Base-by-base conservation (phyloP, 495 filamentous ascomycete genomes). In the Schizothecium vesticola region DNA sequence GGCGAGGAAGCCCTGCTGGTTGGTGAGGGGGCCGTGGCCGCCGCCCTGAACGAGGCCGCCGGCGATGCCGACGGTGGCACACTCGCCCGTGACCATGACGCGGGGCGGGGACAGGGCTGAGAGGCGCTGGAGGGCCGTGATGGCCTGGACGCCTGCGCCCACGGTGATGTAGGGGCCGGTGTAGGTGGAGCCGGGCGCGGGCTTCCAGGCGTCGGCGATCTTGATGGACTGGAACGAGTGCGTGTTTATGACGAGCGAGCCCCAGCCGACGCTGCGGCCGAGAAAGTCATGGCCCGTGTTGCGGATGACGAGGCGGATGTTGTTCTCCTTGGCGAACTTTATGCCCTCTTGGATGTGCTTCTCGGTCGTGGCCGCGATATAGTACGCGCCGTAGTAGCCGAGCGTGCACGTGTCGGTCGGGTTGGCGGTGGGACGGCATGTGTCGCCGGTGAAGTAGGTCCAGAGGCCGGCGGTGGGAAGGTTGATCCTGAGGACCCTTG, bases 251-350 rank as follows among this genome's bases (percentile, higher is more conserved):
- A 83, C 80, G 28, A 91, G 75, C 0, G 86, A 78, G 29, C 87
- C 86, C 65, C 82, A 83, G 65, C 87, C 88, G 13, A 83, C 83
- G 7, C 84, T 86, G 61, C 85, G 84, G 63, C 87, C 86, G 56
- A 81, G 80, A 75, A 85, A 81, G 66, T 86, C 86, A 64, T 88
- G 86, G 11, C 89, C 89, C 0, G 88, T 90, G 72, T 90, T 90
- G n/a, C 86, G 82, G 51, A 91, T 79, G 25, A 90, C 78, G 12
- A 91, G 71, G 24, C 88, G 84, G 58, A 91, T 80, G 68, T 86
- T 87, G 65, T 86, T 79, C 36, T 82, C 61, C 0, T 78, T 76
- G 11, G 86, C 85, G 61, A 89, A 89, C 23, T 79, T 76, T n/a
- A 90, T 71, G 5, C 81, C 85, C 3, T 76, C 76, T 56, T 79